Base-by-base conservation (phyloP, 2,329 filamentous ascomycete genomes). In the Colletotrichum trifolii region DNA sequence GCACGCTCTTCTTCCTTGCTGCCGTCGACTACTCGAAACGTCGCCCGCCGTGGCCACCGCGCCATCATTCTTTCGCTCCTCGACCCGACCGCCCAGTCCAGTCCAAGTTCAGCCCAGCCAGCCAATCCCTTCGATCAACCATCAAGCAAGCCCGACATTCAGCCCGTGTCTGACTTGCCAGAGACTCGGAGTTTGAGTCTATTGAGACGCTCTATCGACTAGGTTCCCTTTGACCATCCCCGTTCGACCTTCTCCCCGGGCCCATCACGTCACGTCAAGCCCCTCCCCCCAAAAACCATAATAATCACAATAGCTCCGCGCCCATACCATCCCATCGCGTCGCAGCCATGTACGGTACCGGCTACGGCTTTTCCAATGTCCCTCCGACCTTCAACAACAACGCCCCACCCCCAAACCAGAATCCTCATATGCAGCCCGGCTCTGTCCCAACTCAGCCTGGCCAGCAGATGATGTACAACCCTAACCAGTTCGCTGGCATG, bases 391-490 rank as follows among this genome's bases (percentile, higher is more conserved):
- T 81, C 79, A 84, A 81, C 79, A 81, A 78, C 74, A 75, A 71
- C 70, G 79, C 80, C 75, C 80, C 81, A 76, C 81, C 76, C 70
- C 77, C 78, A 67, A 66, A 68, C 42, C 81, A 82, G 74, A 80
- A 77, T 70, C 75, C 76, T 75, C 81, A 79, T 71, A 75, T 82
- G 76, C 82, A 82, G 73, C 80, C 79, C 68, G 79, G 77, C 68
- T 74, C 74, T 61, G 74, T 74, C 69, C 76, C 79, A 73, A 74
- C 71, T 57, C 78, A 79, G 69, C 77, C 76, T 63, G 76, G 74
- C 59, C 82, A 84, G 72, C 83, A 83, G 75, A 83, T 86, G 79
- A 87, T 88, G 84, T 88, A 86, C 76, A 86, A 85, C 74, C 79
- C 81, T 63, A 84, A 86, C 74, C 85, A 85, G 77, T 87, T 84